Evolutionary conservation across 2,329 filamentous ascomycete genomes (phyloP).

Genomic region (Grosmannia serpens): DNA sequence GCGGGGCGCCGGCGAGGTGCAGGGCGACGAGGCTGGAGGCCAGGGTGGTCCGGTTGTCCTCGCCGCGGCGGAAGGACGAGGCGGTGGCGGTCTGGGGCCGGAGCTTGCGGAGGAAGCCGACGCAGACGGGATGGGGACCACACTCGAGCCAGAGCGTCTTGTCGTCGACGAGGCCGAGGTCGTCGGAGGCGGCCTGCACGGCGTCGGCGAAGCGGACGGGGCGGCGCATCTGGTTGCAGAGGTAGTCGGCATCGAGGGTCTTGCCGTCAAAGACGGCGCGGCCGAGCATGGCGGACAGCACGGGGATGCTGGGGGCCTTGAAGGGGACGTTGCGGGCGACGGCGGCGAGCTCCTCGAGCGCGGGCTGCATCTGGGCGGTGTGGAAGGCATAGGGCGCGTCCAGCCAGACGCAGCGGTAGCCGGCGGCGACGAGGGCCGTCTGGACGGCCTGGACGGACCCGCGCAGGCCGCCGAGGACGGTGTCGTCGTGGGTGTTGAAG

Average conservation of each 20-base stretch:
- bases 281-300: neutral
- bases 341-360: neutral
- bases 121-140: neutral
- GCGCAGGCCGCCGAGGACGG: conserved; percentile 40
- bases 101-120: neutral
- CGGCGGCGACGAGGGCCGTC: too few species aligned
- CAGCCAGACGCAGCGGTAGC: neutral
- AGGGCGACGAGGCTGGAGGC: too few species aligned
- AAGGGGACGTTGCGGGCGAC: neutral
- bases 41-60: too few species aligned
- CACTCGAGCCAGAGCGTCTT: neutral
- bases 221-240: neutral
- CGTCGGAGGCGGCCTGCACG: neutral
- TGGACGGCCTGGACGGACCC: neutral
- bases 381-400: neutral
- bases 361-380: neutral
- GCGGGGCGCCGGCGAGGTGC: too few species aligned
- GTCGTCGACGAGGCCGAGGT: neutral
- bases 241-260: neutral
- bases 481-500: conserved; percentile 52
- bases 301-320: neutral
- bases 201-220: neutral
- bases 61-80: too few species aligned
- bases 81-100: too few species aligned
- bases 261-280: neutral